Conservation (phyloP, 352 stramenopile genomes). For the Peronospora destructor region DNA sequence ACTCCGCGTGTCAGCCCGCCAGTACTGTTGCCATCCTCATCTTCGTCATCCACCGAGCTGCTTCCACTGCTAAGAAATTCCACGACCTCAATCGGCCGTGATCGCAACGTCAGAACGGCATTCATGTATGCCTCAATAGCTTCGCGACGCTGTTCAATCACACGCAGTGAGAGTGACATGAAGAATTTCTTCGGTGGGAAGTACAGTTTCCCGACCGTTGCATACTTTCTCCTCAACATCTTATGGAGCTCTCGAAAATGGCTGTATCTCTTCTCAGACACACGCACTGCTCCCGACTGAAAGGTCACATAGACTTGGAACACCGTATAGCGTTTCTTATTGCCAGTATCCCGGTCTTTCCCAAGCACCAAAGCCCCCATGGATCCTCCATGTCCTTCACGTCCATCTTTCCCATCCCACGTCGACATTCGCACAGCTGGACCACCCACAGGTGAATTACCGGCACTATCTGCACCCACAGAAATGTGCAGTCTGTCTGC, state of each 20-base stretch:
- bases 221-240: conserved; percentile 68
- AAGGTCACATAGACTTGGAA: conserved; percentile 77
- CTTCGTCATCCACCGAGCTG: conserved; percentile 41
- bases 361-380: conserved; percentile 29
- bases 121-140: conserved; percentile 83
- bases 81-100: conserved; percentile 57
- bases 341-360: conserved; percentile 18
- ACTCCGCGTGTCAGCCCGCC: conserved; percentile 29
- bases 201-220: conserved; percentile 70
- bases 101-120: conserved; percentile 59
- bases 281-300: conserved; percentile 50
- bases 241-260: conserved; percentile 84
- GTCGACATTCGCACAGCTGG: conserved; percentile 30
- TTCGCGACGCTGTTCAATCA: conserved; percentile 80
- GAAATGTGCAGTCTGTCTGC: conserved; percentile 30
- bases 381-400: conserved; percentile 31
- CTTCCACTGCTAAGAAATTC: conserved; percentile 53
- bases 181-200: conserved; percentile 86
- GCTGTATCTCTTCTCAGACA: conserved; percentile 74
- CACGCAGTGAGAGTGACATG: conserved; percentile 77
- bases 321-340: conserved; percentile 67
- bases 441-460: conserved; percentile 28
- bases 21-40: conserved; percentile 49
- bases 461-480: conserved; percentile 23
- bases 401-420: conserved; percentile 47